These are phyloP conservation scores for Colletotrichum viniferum DNA, from an alignment of 2,329 filamentous ascomycete genomes.

Conservation along the genomic window DNA sequence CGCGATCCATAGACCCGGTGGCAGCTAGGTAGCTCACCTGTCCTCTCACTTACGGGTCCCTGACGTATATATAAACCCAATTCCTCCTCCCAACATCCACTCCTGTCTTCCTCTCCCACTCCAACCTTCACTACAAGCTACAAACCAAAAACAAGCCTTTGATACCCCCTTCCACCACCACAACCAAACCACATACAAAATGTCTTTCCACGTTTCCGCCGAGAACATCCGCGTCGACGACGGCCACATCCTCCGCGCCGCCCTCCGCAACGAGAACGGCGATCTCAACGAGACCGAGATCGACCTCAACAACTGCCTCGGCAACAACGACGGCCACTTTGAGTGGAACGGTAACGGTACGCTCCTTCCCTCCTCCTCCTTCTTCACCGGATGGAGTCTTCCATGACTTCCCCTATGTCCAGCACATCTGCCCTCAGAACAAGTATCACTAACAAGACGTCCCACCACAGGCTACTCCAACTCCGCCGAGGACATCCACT, in stretches of 20 bases:
- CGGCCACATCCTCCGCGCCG: slow-evolving; percentile 50
- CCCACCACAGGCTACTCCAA: slow-evolving; percentile 43
- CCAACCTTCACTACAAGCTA: neutral
- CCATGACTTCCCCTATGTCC: neutral
- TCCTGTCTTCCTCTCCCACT: neutral
- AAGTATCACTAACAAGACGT: neutral
- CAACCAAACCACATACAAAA: slow-evolving; percentile 24
- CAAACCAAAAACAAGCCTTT: neutral
- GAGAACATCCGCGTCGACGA: slow-evolving; percentile 53
- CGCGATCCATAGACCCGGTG: neutral
- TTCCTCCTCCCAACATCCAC: neutral
- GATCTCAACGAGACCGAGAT: slow-evolving; percentile 46
- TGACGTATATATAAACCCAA: neutral
- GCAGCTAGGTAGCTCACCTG: neutral
- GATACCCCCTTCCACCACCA: neutral
- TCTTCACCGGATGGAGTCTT: neutral
- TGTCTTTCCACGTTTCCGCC: slow-evolving; percentile 57
- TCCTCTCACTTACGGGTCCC: neutral
- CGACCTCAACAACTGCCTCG: slow-evolving; percentile 54
- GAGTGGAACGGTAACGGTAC: slow-evolving; percentile 44
- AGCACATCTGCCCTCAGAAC: neutral
- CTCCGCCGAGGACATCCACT: slow-evolving; percentile 49
- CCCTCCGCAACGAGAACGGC: slow-evolving; percentile 44
- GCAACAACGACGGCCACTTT: slow-evolving; percentile 56
- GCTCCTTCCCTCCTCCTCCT: neutral